Evolutionary conservation across 805 yeast species (phyloP).

Genomic region (Myxozyma kluyveri): DNA sequence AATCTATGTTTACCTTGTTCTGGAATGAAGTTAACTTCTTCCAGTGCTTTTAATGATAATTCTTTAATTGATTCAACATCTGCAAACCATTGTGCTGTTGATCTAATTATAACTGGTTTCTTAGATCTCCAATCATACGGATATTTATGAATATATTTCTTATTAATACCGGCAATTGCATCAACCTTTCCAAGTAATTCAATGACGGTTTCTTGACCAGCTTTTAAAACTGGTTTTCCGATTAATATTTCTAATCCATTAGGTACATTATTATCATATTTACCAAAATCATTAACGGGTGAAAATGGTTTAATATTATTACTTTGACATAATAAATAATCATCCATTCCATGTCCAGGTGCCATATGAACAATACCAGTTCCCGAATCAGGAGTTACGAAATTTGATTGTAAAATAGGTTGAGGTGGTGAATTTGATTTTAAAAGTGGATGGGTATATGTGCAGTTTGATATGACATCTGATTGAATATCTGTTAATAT

Average conservation of each 20-base stretch:
- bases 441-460: conserved; percentile 58
- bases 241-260: conserved; percentile 46
- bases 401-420: conserved; percentile 74
- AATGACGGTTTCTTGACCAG: conserved; percentile 53
- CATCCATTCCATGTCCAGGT: conserved; percentile 97
- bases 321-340: conserved; percentile 65
- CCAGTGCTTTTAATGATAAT: conserved; percentile 57
- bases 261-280: conserved; percentile 55
- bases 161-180: conserved; percentile 51
- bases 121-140: conserved; percentile 98
- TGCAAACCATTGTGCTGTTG: conserved; percentile 97
- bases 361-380: conserved; percentile 97
- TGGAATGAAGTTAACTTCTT: conserved; percentile 69
- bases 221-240: conserved; percentile 61
- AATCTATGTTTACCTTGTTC: conserved; percentile 68
- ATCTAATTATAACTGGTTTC: conserved; percentile 87
- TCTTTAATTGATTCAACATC: conserved; percentile 73
- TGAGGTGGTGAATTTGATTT: conserved; percentile 37
- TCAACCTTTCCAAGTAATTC: conserved; percentile 43
- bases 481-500: conserved; percentile 44
- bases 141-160: conserved; percentile 70
- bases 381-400: conserved; percentile 79
- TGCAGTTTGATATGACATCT: conserved; percentile 39
- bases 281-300: conserved; percentile 76
- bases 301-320: conserved; percentile 62